These are phyloP conservation scores for Galerina sulciceps DNA, from an alignment of 768 basidiomycete species.

Conservation along the genomic window DNA sequence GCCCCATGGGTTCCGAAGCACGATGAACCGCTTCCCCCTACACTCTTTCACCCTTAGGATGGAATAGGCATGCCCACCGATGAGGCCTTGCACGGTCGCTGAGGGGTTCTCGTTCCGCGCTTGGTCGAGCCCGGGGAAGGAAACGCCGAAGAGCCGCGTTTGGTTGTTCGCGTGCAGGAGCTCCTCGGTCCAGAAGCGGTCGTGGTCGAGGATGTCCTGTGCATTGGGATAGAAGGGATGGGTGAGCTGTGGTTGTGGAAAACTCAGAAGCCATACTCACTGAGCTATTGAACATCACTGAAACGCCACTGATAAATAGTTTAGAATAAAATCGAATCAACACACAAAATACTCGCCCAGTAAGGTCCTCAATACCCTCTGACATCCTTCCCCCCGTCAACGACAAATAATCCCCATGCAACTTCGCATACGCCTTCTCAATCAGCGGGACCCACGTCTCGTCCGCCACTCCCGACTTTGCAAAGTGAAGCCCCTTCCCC, in stretches of 20 bases:
- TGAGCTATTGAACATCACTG: conserved; percentile 35
- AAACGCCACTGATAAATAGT: conserved; percentile 37
- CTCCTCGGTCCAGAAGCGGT: conserved; percentile 55
- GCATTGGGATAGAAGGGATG: background rate
- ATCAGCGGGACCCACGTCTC: conserved; percentile 54
- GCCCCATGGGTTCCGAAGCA: conserved; percentile 53
- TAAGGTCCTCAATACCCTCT: conserved; percentile 56
- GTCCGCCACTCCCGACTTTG: conserved; percentile 38
- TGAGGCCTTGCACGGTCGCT: conserved; percentile 30
- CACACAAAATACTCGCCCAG: conserved; percentile 39
- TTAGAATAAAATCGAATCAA: background rate
- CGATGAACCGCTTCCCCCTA: conserved; percentile 46
- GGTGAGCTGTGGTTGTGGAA: background rate
- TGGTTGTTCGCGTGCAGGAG: conserved; percentile 47
- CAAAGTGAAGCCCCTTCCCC: conserved; percentile 43
- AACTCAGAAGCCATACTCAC: conserved; percentile 22
- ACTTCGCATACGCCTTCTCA: conserved; percentile 55
- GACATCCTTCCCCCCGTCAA: conserved; percentile 38
- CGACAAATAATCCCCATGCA: conserved; percentile 47
- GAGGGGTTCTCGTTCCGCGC: conserved; percentile 22
- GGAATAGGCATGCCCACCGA: conserved; percentile 44
- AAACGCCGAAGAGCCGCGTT: conserved; percentile 46
- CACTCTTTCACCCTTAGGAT: conserved; percentile 45
- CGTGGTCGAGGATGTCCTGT: conserved; percentile 48
- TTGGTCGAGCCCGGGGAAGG: conserved; percentile 34